These are phyloP conservation scores for Chaetomidium leptoderma DNA, from an alignment of 495 filamentous ascomycete genomes.

Conservation along the genomic window DNA sequence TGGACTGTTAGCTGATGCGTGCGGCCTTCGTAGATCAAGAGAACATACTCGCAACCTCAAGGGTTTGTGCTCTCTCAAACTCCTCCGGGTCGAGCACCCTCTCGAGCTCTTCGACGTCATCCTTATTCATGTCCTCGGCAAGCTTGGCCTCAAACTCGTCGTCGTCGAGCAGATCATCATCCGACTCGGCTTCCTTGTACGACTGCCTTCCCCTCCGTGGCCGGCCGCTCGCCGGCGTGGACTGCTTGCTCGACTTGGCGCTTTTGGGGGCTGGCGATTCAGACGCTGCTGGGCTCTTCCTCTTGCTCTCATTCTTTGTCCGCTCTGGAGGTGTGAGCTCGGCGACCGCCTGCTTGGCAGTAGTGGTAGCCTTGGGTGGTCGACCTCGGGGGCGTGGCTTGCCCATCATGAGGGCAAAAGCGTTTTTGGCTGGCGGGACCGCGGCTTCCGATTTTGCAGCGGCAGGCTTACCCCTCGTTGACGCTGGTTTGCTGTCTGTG, in stretches of 20 bases:
- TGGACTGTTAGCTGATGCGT: conserved; percentile 21
- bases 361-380: conserved; percentile 16
- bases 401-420: conserved; percentile 48
- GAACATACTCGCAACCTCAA: conserved; percentile 69
- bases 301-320: conserved; percentile 38
- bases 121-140: conserved; percentile 53
- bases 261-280: conserved; percentile 54
- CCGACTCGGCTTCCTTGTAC: conserved; percentile 49
- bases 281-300: conserved; percentile 38
- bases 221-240: conserved; percentile 60
- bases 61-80: conserved; percentile 61
- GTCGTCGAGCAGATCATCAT: conserved; percentile 73
- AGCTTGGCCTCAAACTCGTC: conserved; percentile 67
- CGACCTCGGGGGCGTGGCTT: conserved; percentile 30
- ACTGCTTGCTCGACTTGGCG: conserved; percentile 62
- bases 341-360: not conserved
- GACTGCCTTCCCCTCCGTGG: conserved; percentile 37
- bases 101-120: conserved; percentile 43
- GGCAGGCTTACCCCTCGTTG: conserved; percentile 15
- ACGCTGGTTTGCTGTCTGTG: conserved; percentile 8
- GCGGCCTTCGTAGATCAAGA: not conserved
- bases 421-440: conserved; percentile 33
- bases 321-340: conserved; percentile 13
- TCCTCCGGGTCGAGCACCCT: conserved; percentile 51
- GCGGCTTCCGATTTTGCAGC: conserved; percentile 11